Evolutionary conservation across 441 rosid species (phyloP).

Genomic region (Omphalea diandra): DNA sequence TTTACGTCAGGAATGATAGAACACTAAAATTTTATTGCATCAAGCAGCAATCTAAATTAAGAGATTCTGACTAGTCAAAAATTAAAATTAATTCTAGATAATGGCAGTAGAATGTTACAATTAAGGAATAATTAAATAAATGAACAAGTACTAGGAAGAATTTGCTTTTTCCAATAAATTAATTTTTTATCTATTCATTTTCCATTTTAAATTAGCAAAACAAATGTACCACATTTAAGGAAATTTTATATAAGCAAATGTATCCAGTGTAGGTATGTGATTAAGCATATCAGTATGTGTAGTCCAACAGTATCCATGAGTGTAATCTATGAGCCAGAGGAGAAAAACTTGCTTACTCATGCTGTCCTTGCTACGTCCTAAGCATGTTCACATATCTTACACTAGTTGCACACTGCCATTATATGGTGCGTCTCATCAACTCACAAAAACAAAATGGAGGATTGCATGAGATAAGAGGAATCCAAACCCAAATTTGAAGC

Average conservation of each 20-base stretch:
- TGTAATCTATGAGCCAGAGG: background rate
- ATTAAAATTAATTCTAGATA: background rate
- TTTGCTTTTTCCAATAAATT: too few relatives aligned
- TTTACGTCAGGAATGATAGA: background rate
- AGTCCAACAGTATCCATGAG: background rate
- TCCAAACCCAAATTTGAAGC: constrained; percentile 5
- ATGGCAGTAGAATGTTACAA: background rate
- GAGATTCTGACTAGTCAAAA: background rate
- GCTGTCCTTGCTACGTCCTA: constrained; percentile 1
- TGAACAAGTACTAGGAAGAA: background rate
- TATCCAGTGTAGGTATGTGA: background rate
- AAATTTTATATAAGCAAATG: background rate
- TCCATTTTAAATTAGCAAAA: background rate
- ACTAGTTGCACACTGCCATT: background rate
- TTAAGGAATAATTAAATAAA: background rate
- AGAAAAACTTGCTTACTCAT: too few relatives aligned
- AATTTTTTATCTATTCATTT: too few relatives aligned
- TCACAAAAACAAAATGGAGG: background rate
- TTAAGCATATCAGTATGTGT: background rate
- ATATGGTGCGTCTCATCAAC: background rate
- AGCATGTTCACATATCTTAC: constrained; percentile 2
- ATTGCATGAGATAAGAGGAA: background rate
- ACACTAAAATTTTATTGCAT: background rate
- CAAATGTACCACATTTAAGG: background rate
- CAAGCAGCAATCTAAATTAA: background rate